Base-by-base conservation (phyloP, 2,329 filamentous ascomycete genomes). In the Simplicillium sp. region DNA sequence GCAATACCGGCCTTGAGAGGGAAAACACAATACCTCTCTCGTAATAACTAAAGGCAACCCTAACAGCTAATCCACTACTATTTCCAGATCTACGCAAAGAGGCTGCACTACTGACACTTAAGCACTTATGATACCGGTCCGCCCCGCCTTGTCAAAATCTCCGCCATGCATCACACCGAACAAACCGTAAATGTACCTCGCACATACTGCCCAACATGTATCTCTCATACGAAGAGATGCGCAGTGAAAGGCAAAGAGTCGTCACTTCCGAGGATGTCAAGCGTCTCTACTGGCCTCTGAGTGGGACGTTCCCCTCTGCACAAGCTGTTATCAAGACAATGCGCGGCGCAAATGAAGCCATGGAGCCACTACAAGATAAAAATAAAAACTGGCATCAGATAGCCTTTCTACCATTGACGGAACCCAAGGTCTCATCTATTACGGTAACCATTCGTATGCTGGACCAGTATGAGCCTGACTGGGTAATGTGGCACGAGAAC, bases 341-440 rank as follows among this genome's bases (percentile, higher is more conserved):
- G 29, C 40, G 40, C n/a, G 35, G 40, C n/a, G 40, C 35, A 9
- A 15, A 36, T 11, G 35, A 41, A 33, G 40, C 29, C 25, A 38
- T 37, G 35, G 35, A 41, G 40, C 40, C 40, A 11, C 35, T 41
- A 3, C 29, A 38, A 17, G 25, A 17, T 17, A 12, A 11, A 39
- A 41, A 41, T 37, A 46, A 50, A 41, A 51, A 40, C 28, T 56
- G 51, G 49, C 53, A 56, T 40, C 43, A 50, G 38, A 50, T 55
- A 40, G 44, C 52, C 11, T 46, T 49, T 37, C 38, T 51, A 29
- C 49, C 54, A 15, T 37, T 56, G n/a, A 55, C 54, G 29, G 48
- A 54, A 36, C 52, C 52, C 37, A 55, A 54, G 42, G 49, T 56
- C 40, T 56, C 53, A 36, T 56, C 51, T 34, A 33, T 56, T 20